Conservation (phyloP, 768 basidiomycete species). For the Serendipita sp. region DNA sequence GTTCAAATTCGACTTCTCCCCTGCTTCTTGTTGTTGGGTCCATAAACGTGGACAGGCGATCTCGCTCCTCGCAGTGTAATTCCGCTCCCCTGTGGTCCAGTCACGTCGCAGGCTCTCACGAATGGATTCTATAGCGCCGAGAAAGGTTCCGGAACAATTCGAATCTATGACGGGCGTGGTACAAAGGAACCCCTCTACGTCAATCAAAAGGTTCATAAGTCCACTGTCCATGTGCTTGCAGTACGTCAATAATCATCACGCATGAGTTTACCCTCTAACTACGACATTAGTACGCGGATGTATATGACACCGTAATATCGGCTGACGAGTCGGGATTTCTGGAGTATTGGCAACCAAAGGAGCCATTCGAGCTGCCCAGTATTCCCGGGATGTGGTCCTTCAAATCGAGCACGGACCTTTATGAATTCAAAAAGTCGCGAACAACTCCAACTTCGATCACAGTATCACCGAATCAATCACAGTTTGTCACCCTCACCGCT, state of each 20-base stretch:
- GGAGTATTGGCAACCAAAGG: conserved; percentile 88
- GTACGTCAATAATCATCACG: conserved; percentile 30
- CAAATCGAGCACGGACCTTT: conserved; percentile 84
- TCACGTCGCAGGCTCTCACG: conserved; percentile 5
- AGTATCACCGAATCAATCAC: conserved; percentile 74
- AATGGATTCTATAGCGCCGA: conserved; percentile 47
- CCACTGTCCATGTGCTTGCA: conserved; percentile 81
- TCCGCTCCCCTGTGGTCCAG: conserved; percentile 3
- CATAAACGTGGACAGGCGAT: conserved; percentile 79
- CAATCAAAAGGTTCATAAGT: conserved; percentile 63
- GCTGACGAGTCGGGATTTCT: conserved; percentile 90
- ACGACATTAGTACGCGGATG: conserved; percentile 62
- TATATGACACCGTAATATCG: conserved; percentile 81
- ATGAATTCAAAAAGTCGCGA: conserved; percentile 92
- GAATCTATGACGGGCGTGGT: conserved; percentile 87
- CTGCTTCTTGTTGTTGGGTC: conserved; percentile 89
- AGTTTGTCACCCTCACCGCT: conserved; percentile 85
- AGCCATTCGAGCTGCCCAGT: conserved; percentile 75
- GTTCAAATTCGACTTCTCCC: conserved; percentile 72
- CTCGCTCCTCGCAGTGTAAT: conserved; percentile 75
- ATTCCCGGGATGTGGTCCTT: conserved; percentile 72
- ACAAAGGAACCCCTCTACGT: conserved; percentile 61
- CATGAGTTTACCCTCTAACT: background rate
- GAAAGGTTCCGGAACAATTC: conserved; percentile 51
- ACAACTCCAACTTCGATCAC: conserved; percentile 66